A percentile compares a stretch with the other conserved stretches of the same genome.
These are phyloP conservation scores for Santalum album DNA, from an alignment of 164 flowering plant genomes.

Conservation along the genomic window DNA sequence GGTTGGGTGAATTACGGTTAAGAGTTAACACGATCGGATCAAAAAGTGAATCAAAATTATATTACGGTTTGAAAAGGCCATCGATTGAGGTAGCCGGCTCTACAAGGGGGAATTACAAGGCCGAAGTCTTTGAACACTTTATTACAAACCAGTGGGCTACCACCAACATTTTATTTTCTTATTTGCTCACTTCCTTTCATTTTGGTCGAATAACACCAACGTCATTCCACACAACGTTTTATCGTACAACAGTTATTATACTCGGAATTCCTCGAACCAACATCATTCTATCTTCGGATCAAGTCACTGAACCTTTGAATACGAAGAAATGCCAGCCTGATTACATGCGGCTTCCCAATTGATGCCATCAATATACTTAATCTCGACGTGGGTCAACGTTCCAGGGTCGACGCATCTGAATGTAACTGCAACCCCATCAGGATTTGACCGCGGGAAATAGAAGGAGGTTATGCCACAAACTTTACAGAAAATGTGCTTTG, in stretches of 20 bases:
- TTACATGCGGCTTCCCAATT: slow-evolving; percentile 61
- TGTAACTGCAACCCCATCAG: slow-evolving; percentile 71
- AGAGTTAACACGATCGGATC: too few relatives aligned
- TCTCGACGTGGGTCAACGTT: slow-evolving; percentile 61
- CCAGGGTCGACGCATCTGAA: slow-evolving; percentile 64
- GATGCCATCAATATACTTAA: slow-evolving; percentile 52
- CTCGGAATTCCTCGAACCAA: background rate
- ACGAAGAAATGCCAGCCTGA: slow-evolving; percentile 43
- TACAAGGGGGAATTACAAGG: too few relatives aligned
- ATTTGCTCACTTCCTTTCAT: too few relatives aligned
- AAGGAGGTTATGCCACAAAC: slow-evolving; percentile 90
- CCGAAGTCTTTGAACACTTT: too few relatives aligned
- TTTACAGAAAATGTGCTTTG: slow-evolving; percentile 85
- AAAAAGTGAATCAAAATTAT: too few relatives aligned
- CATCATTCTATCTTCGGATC: background rate
- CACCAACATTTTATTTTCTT: background rate
- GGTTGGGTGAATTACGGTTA: too few relatives aligned
- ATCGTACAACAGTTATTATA: too few relatives aligned
- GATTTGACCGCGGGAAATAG: slow-evolving; percentile 69
- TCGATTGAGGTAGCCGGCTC: too few relatives aligned
- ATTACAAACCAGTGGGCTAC: too few relatives aligned
- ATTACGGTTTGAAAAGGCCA: too few relatives aligned
- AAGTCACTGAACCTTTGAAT: slow-evolving; percentile 36
- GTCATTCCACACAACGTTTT: background rate
- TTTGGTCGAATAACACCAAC: too few relatives aligned